Evolutionary conservation across 208 protist species (phyloP).

Genomic region (Borovskyia barvae): DNA sequence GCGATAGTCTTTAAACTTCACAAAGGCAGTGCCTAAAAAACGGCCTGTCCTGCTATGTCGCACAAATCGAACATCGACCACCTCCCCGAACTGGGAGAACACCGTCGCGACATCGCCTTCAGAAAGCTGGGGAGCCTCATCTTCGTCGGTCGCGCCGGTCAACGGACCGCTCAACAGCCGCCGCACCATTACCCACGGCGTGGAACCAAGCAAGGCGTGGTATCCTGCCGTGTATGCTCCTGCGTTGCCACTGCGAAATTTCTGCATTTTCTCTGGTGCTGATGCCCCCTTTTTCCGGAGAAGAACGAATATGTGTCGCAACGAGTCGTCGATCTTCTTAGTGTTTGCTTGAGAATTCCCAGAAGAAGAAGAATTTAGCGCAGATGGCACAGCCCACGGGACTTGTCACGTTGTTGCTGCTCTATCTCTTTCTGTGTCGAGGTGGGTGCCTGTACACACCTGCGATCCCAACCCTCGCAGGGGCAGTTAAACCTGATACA

Average conservation of each 20-base stretch:
- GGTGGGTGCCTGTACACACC: too few relatives aligned
- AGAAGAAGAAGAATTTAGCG: too few relatives aligned
- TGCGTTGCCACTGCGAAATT: constrained; percentile 52
- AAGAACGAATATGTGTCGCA: too few relatives aligned
- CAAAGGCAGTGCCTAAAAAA: constrained; percentile 81
- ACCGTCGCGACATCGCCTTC: constrained; percentile 85
- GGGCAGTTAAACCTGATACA: too few relatives aligned
- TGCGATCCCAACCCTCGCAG: too few relatives aligned
- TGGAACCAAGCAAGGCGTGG: constrained; percentile 61
- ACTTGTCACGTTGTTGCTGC: too few relatives aligned
- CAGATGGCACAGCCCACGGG: too few relatives aligned
- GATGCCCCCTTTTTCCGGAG: neutral
- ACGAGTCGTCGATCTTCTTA: too few relatives aligned
- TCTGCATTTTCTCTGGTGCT: constrained; percentile 8
- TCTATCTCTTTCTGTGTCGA: too few relatives aligned
- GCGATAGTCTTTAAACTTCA: constrained; percentile 70
- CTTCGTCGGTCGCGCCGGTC: neutral
- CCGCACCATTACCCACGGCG: constrained; percentile 73
- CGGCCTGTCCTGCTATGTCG: constrained; percentile 62
- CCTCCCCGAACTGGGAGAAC: constrained; percentile 88
- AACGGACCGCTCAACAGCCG: constrained; percentile 33
- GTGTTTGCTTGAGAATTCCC: too few relatives aligned
- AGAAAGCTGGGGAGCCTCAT: constrained; percentile 33
- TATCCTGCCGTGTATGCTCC: constrained; percentile 74
- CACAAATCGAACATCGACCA: constrained; percentile 74